phyloP scores from a whole-genome alignment of 2,329 filamentous ascomycete genomes.

The Pseudogymnoascus sp. region DNA sequence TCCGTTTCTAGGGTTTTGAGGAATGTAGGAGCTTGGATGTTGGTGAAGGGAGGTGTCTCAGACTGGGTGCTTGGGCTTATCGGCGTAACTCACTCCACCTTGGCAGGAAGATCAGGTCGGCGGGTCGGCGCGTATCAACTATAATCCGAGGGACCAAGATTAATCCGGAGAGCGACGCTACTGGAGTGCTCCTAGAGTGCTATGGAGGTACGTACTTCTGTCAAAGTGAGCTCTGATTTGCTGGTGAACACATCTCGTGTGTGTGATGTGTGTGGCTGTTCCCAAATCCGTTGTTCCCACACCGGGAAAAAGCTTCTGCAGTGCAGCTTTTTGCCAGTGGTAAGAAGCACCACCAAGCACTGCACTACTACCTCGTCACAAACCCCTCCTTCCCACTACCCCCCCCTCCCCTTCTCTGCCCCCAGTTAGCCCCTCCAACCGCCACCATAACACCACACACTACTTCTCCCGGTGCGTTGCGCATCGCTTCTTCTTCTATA shows the following conservation, averaged over 20 bases:
- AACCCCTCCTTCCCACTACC: conserved; percentile 21
- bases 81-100: not conserved
- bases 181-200: too few species aligned
- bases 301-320: conserved; percentile 9
- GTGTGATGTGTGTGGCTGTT: not conserved
- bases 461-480: conserved; percentile 24
- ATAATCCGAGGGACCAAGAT: not conserved
- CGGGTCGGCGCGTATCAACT: not conserved
- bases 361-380: conserved; percentile 13
- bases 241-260: not conserved
- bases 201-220: not conserved
- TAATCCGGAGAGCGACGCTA: not conserved
- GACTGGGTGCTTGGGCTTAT: not conserved
- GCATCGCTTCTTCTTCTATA: conserved; percentile 38
- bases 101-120: not conserved
- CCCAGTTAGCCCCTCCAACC: conserved; percentile 16
- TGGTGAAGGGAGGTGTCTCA: not conserved
- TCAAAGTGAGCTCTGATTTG: not conserved
- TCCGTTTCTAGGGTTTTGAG: not conserved
- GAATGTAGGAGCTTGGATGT: not conserved
- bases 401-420: conserved; percentile 11
- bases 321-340: conserved; percentile 14
- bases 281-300: not conserved
- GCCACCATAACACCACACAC: conserved; percentile 14
- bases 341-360: conserved; percentile 1